Conservation (phyloP, 2,329 filamentous ascomycete genomes). For the Plectosphaerella sp. region DNA sequence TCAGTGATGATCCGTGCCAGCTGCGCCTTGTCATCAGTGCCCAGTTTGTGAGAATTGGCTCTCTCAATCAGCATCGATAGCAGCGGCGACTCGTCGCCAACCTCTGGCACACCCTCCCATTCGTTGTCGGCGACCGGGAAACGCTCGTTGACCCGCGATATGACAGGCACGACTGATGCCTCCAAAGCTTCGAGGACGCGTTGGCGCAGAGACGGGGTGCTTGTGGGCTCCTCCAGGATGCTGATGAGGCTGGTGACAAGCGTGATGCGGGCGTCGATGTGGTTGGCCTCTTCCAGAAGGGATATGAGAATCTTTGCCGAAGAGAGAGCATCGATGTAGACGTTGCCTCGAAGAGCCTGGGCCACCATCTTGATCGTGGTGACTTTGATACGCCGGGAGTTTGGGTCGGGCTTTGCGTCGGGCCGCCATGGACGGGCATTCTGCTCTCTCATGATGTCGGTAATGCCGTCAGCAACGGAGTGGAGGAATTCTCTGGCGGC, state of each 20-base stretch:
- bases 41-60: too few relatives aligned
- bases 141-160: constrained; percentile 24
- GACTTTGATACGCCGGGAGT: constrained; percentile 21
- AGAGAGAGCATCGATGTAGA: constrained; percentile 17
- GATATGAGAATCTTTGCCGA: constrained; percentile 21
- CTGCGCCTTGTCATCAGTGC: too few relatives aligned
- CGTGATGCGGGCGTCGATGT: constrained; percentile 25
- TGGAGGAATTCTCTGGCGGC: constrained; percentile 20
- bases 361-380: constrained; percentile 32
- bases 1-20: too few relatives aligned
- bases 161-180: constrained; percentile 19
- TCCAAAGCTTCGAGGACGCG: constrained; percentile 21
- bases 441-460: constrained; percentile 20
- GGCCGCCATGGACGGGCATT: constrained; percentile 7
- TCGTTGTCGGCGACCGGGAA: constrained; percentile 17
- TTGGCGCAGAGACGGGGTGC: constrained; percentile 5
- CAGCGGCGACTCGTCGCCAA: constrained; percentile 7
- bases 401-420: not conserved
- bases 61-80: too few relatives aligned
- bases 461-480: constrained; percentile 19
- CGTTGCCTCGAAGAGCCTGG: constrained; percentile 22
- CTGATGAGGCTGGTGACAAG: constrained; percentile 22
- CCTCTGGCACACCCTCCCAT: constrained; percentile 16
- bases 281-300: constrained; percentile 22
- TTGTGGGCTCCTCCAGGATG: constrained; percentile 13